phyloP scores from a whole-genome alignment of 23 red algal species.

The Gracilaria caudata region DNA sequence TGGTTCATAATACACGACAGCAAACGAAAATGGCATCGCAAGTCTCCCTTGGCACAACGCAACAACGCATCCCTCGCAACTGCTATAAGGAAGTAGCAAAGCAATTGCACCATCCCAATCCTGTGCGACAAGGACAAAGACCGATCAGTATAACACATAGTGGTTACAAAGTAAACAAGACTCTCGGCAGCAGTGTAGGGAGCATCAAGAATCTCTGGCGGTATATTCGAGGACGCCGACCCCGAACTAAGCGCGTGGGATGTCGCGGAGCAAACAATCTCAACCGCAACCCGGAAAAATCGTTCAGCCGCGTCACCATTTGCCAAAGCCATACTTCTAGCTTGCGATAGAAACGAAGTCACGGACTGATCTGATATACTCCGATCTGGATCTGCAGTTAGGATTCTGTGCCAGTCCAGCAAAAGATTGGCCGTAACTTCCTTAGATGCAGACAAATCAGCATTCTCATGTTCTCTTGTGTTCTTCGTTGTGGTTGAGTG shows the following conservation, averaged over 20 bases:
- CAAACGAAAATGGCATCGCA: constrained; percentile 72
- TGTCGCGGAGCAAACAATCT: constrained; percentile 54
- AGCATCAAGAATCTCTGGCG: constrained; percentile 24
- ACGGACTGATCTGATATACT: constrained; percentile 54
- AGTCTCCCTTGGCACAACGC: constrained; percentile 21
- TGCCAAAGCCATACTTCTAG: background rate
- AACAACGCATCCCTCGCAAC: constrained; percentile 41
- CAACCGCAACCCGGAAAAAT: constrained; percentile 60
- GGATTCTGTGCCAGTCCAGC: constrained; percentile 66
- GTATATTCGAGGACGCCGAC: background rate
- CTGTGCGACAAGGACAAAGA: background rate
- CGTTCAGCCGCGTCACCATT: constrained; percentile 38
- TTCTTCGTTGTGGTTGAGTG: constrained; percentile 11
- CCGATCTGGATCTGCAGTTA: constrained; percentile 27
- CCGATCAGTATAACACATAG: constrained; percentile 14
- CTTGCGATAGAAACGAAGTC: constrained; percentile 37
- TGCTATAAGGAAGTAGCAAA: constrained; percentile 40
- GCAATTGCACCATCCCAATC: constrained; percentile 3
- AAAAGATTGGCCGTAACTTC: constrained; percentile 46
- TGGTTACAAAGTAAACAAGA: constrained; percentile 32
- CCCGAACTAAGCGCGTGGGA: constrained; percentile 25
- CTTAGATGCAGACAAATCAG: constrained; percentile 23
- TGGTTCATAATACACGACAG: constrained; percentile 65
- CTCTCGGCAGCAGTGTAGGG: constrained; percentile 55
- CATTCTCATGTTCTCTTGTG: constrained; percentile 21